These are phyloP conservation scores for Rhizopus microsporus DNA, from an alignment of 371 early-diverging fungal genomes.

Conservation along the genomic window DNA sequence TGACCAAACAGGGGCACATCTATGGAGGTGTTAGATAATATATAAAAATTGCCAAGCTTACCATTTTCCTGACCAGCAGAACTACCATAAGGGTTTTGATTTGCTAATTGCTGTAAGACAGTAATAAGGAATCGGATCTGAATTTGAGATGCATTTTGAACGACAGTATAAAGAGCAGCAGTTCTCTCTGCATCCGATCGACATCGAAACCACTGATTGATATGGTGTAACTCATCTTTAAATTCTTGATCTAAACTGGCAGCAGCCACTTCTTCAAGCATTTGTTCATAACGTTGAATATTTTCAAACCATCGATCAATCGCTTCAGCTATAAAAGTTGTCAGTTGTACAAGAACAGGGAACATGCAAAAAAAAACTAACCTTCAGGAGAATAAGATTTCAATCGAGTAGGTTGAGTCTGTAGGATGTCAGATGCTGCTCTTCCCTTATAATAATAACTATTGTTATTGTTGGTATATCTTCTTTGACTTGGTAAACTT, in stretches of 20 bases:
- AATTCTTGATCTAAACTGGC: constrained; percentile 91
- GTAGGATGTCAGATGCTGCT: constrained; percentile 37
- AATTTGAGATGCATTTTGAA: constrained; percentile 89
- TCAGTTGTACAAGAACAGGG: background rate
- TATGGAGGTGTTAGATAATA: background rate
- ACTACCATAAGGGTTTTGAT: constrained; percentile 63
- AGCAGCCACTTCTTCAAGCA: constrained; percentile 93
- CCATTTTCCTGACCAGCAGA: constrained; percentile 67
- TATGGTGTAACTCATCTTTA: constrained; percentile 90
- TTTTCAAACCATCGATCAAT: constrained; percentile 94
- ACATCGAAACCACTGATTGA: constrained; percentile 94
- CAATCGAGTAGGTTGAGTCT: constrained; percentile 21
- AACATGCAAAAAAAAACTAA: constrained; percentile 10
- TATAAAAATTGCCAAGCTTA: constrained; percentile 20
- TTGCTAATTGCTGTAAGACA: constrained; percentile 87
- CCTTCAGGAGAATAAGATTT: constrained; percentile 41
- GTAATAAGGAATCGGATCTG: constrained; percentile 94
- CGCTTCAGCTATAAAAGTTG: constrained; percentile 60
- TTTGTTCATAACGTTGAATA: constrained; percentile 87
- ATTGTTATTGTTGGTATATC: background rate
- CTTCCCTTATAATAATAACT: constrained; percentile 11
- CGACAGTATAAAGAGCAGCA: constrained; percentile 86
- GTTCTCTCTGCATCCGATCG: constrained; percentile 92
- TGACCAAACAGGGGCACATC: background rate
- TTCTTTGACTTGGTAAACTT: constrained; percentile 14